Percentiles rank a stretch among this genome's conserved stretches.
Evolutionary conservation across 441 rosid genomes (phyloP).

Genomic region (Pelargonium australe): DNA sequence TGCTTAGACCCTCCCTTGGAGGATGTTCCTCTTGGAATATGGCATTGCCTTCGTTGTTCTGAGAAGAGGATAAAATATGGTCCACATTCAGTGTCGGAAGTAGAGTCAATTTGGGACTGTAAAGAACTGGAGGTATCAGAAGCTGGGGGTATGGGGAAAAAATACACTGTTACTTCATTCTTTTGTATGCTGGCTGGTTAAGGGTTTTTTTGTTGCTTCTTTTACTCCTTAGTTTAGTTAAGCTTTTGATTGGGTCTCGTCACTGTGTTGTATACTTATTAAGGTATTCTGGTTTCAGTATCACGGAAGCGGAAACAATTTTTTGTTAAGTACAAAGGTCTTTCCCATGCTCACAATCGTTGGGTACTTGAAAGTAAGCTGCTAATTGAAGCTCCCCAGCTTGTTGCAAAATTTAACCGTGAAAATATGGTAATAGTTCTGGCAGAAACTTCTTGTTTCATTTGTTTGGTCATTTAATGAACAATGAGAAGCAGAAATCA

Average conservation of each 20-base stretch:
- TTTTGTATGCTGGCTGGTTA: neutral
- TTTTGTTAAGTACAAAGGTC: constrained; percentile 46
- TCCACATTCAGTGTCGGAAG: constrained; percentile 36
- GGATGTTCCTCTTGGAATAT: constrained; percentile 37
- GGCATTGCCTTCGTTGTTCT: constrained; percentile 41
- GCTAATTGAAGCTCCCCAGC: constrained; percentile 39
- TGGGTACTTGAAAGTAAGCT: constrained; percentile 42
- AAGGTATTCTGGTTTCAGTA: constrained; percentile 25
- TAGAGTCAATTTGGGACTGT: constrained; percentile 43
- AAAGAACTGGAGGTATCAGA: constrained; percentile 30
- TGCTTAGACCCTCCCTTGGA: constrained; percentile 43
- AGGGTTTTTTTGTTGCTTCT: neutral
- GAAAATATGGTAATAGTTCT: constrained; percentile 35
- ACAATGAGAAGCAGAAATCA: neutral
- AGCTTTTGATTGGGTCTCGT: neutral
- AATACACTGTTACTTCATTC: neutral
- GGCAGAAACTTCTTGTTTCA: neutral
- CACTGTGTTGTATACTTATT: constrained; percentile 8
- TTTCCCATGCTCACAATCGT: constrained; percentile 46
- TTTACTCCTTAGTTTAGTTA: constrained; percentile 10
- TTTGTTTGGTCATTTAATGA: neutral
- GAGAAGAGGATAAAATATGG: constrained; percentile 38
- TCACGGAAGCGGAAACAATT: constrained; percentile 28
- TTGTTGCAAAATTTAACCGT: constrained; percentile 36
- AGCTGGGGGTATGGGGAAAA: constrained; percentile 32